phyloP scores from a whole-genome alignment of 2,329 filamentous ascomycete genomes.

The Mollisia scopiformis region DNA sequence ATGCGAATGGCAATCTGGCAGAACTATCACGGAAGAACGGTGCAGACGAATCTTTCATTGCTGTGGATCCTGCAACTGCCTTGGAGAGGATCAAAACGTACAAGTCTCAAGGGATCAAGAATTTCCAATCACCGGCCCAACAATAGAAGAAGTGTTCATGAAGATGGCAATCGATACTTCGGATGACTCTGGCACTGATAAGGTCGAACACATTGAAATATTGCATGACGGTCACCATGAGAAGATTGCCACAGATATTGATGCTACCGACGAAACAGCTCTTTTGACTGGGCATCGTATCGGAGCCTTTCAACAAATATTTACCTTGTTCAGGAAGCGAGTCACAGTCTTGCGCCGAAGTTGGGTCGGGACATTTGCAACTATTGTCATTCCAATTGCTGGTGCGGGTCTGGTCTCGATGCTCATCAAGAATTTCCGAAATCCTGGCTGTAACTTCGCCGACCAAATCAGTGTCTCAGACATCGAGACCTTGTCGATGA shows the following conservation, averaged over 20 bases:
- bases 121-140: constrained; percentile 87
- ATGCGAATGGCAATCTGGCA: constrained; percentile 49
- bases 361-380: constrained; percentile 72
- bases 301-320: constrained; percentile 67
- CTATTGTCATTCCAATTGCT: constrained; percentile 74
- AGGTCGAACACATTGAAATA: constrained; percentile 31
- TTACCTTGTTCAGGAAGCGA: constrained; percentile 76
- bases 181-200: constrained; percentile 3
- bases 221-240: not conserved
- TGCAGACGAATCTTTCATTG: constrained; percentile 70
- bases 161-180: constrained; percentile 72
- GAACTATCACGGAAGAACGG: constrained; percentile 61
- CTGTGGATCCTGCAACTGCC: constrained; percentile 68
- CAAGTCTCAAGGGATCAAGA: constrained; percentile 65
- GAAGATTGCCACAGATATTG: not conserved
- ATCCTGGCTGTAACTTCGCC: constrained; percentile 52
- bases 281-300: constrained; percentile 71
- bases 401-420: constrained; percentile 77
- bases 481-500: constrained; percentile 8
- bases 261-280: constrained; percentile 31
- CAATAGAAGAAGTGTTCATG: constrained; percentile 88
- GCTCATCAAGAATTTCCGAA: constrained; percentile 62
- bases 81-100: constrained; percentile 70
- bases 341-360: constrained; percentile 75
- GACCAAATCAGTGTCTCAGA: constrained; percentile 46